Base-by-base conservation (phyloP, 352 stramenopile species). In the Pythium scleroteichum region DNA sequence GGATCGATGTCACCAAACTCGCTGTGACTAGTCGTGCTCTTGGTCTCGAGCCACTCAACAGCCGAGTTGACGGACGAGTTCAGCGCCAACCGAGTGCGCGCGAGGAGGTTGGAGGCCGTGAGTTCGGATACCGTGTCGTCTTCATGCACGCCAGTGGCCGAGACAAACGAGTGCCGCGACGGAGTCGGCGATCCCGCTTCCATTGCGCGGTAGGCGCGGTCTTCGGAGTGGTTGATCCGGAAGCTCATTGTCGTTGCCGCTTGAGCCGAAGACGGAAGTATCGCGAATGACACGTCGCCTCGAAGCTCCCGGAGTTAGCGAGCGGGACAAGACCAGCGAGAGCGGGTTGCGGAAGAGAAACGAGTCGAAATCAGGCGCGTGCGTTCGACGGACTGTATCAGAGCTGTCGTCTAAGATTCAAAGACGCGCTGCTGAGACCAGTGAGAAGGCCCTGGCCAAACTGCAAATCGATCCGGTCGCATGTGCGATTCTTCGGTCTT, bases 1-100 rank as follows among this genome's bases (percentile, higher is more conserved):
- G 22, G 47, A 26, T 53, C 47, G n/a, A 53, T 53, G 27, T 53
- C 47, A 17, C 22, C 47, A n/a, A 53, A 53, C 3, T 53, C 24
- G 17, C 47, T 35, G 10, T n/a, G 16, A 17, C 24, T 53, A 16
- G 47, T 16, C 22, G 47, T 53, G 27, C 47, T 53, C 47, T 33
- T 53, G 23, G 12, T 17, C 24, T 53, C 47, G 23, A 53, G 47
- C 47, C 47, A 53, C 22, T 53, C 47, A 16, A 40, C 20, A 3
- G 47, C 27, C 22, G 47, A 53, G 22, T 39, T 20, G 47, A 53
- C 24, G 19, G 24, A 53, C 3, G n/a, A 33, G 47, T 53, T 53
- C 4, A 53, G 19, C 19, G 45, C 45, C 6, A 5, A 53, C 6
- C 9, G 47, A 40, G 8, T 5, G 24, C 17, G 27, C 17, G 47